Evolutionary conservation across 192 early-diverging fungal species (phyloP), one percentile per base, ranked within the genome.

Genomic region (Backusella sp.): DNA sequence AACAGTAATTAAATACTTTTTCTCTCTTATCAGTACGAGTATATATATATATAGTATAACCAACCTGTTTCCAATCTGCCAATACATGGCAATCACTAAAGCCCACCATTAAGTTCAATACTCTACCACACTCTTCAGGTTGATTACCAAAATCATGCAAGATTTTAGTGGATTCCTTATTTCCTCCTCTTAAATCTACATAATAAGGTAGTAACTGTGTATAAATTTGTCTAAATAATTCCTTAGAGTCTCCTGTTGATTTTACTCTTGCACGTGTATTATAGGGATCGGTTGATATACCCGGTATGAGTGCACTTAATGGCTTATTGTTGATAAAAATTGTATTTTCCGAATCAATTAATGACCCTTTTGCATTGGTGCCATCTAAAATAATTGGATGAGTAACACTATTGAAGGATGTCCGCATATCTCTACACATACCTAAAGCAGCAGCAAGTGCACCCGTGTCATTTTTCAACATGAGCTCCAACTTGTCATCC

Each of bases 141-240:
- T 93, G 88, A 52, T 84, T 83, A 76, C 82, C 83, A 79, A 84
- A 91, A 66, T 95, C 94, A 46, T 88, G 80, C 52, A 94, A 91
- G 4, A 95, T 80, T 73, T 87, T 90, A 5, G 70, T 30, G 7
- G 89, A 90, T 70, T 94, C 91, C 68, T 90, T 90, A 66, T 90
- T 84, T 17, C 79, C 82, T 17, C 87, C 75, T 14, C 90, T 80
- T 74, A 95, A 91, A 71, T 94, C 93, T 26, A 90, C 68, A 76
- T 91, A 95, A 74, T 92, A 95, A 11, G 92, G 92, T 70, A 76
- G 73, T 0, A 95, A 82, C 52, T 88, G 83, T 6, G 65, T 79
- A 79, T 88, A 94, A 42, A 92, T 83, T 46, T 81, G 75, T 76
- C 81, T 88, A 76, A 95, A 95, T 65, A 80, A 77, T 62, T 92